These are phyloP conservation scores for Skeletonema menzelii DNA, from an alignment of 108 stramenopile species.

Conservation along the genomic window DNA sequence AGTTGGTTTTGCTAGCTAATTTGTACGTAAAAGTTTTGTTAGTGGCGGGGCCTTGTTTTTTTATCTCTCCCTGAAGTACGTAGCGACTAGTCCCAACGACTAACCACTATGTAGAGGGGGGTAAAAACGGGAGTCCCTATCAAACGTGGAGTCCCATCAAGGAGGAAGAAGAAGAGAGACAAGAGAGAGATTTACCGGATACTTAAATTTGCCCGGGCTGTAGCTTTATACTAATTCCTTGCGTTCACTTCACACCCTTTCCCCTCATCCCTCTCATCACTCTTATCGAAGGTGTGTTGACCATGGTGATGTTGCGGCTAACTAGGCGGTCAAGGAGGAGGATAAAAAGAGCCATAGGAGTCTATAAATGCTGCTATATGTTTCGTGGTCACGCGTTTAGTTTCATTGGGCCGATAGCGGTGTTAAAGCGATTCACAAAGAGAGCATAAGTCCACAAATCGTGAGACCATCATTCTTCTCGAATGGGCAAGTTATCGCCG, in stretches of 20 bases:
- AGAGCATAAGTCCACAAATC: background rate
- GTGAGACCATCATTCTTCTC: background rate
- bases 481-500: background rate
- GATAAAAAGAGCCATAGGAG: background rate
- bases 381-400: background rate
- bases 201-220: background rate
- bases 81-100: too few species aligned
- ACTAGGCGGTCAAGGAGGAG: background rate
- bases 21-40: too few species aligned
- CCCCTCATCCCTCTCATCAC: background rate
- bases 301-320: background rate
- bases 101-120: too few species aligned
- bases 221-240: background rate
- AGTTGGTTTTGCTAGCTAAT: too few species aligned
- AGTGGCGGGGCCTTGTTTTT: too few species aligned
- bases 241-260: background rate
- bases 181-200: background rate
- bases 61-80: too few species aligned
- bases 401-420: background rate
- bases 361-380: background rate
- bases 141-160: background rate
- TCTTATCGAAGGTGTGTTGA: slow-evolving; percentile 9
- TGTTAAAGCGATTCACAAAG: background rate
- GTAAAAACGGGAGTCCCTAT: too few species aligned
- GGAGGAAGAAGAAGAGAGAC: background rate